Percentiles rank a stretch among this genome's conserved stretches.
Evolutionary conservation across 2,329 filamentous ascomycete species (phyloP).

Genomic region (Monosporascus sp.): DNA sequence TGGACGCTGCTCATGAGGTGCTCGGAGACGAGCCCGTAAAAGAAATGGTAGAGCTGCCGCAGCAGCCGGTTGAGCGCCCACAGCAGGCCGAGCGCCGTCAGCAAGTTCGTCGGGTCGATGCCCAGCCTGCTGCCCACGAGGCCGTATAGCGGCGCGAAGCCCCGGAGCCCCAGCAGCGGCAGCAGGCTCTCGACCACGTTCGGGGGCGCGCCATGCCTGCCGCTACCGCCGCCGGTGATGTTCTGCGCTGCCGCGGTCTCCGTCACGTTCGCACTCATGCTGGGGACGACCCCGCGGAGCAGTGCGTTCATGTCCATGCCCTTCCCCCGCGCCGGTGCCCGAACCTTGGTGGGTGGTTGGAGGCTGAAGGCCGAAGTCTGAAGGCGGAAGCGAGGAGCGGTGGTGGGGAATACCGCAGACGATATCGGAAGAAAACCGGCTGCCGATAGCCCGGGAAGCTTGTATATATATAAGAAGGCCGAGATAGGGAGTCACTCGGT

Average conservation of each 20-base stretch:
- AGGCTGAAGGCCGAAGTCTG: too few species aligned
- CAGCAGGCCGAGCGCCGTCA: constrained; percentile 40
- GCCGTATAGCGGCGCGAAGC: constrained; percentile 41
- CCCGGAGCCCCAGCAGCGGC: constrained; percentile 37
- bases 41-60: constrained; percentile 28
- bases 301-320: constrained; percentile 16
- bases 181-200: constrained; percentile 36
- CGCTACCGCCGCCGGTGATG: constrained; percentile 2
- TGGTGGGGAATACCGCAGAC: too few species aligned
- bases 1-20: constrained; percentile 49
- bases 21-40: constrained; percentile 33
- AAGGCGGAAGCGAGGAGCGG: too few species aligned
- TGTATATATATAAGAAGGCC: too few species aligned
- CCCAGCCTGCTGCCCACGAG: constrained; percentile 40
- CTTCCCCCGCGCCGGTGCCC: neutral
- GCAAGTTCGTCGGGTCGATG: constrained; percentile 42
- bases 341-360: too few species aligned
- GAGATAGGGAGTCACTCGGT: too few species aligned
- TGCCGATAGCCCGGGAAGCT: too few species aligned
- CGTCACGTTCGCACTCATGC: constrained; percentile 13
- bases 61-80: constrained; percentile 41
- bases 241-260: constrained; percentile 4
- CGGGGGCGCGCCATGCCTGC: constrained; percentile 6
- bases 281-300: constrained; percentile 13
- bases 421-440: too few species aligned